Evolutionary conservation across 768 basidiomycete genomes (phyloP).

Genomic region (Lactarius sp.): DNA sequence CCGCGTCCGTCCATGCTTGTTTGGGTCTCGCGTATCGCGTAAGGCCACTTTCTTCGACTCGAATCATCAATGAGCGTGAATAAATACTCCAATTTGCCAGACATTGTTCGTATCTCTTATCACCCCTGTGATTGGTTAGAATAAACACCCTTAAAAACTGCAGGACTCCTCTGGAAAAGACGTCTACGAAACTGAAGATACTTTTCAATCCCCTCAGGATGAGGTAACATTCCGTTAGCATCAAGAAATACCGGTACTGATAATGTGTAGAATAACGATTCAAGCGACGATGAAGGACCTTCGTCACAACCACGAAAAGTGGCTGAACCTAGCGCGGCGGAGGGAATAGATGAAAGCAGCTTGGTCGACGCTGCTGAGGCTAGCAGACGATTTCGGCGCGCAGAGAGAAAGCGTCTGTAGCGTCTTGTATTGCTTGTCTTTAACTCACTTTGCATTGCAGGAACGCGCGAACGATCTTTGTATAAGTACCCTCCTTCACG

Average conservation of each 20-base stretch:
- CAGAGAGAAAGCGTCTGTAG: slow-evolving; percentile 52
- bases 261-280: slow-evolving; percentile 46
- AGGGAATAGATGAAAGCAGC: slow-evolving; percentile 66
- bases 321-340: slow-evolving; percentile 40
- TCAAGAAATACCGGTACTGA: background rate
- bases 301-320: slow-evolving; percentile 40
- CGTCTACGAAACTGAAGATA: slow-evolving; percentile 88
- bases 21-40: background rate
- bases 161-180: slow-evolving; percentile 83
- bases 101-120: slow-evolving; percentile 59
- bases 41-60: background rate
- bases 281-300: slow-evolving; percentile 59
- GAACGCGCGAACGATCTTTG: slow-evolving; percentile 43
- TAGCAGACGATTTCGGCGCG: slow-evolving; percentile 61
- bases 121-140: background rate
- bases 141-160: background rate
- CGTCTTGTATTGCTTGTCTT: background rate
- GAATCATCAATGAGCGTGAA: slow-evolving; percentile 31
- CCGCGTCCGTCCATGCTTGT: background rate
- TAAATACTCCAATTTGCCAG: slow-evolving; percentile 89
- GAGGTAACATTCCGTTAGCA: slow-evolving; percentile 41
- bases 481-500: slow-evolving; percentile 70
- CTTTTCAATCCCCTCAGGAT: slow-evolving; percentile 48
- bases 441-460: slow-evolving; percentile 36
- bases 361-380: slow-evolving; percentile 66